Evolutionary conservation across 768 basidiomycete species (phyloP).

Genomic region (Rhodocollybia butyracea): DNA sequence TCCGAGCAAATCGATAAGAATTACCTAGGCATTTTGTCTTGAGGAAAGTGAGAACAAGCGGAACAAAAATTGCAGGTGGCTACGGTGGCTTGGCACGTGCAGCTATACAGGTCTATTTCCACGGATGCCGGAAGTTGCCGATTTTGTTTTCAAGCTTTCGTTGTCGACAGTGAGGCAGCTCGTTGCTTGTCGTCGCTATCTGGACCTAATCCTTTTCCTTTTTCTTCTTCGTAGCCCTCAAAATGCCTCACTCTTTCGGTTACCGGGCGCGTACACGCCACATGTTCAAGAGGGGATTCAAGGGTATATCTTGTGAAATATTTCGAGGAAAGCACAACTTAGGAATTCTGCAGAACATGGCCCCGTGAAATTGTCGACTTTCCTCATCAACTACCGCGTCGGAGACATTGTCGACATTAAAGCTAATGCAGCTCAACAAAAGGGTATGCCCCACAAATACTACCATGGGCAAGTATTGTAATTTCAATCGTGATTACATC

Average conservation of each 20-base stretch:
- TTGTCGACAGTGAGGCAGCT: background rate
- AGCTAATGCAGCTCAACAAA: conserved; percentile 98
- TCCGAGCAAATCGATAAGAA: conserved; percentile 21
- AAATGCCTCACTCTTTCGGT: conserved; percentile 99
- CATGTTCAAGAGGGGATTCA: conserved; percentile 99
- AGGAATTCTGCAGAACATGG: conserved; percentile 69
- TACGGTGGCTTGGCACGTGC: conserved; percentile 32
- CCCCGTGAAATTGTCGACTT: conserved; percentile 86
- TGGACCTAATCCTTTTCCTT: conserved; percentile 16
- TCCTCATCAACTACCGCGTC: conserved; percentile 87
- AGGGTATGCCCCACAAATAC: conserved; percentile 99
- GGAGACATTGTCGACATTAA: conserved; percentile 99
- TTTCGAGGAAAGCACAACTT: background rate
- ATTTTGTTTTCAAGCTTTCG: background rate
- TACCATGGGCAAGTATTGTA: conserved; percentile 82
- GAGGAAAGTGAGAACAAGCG: conserved; percentile 40
- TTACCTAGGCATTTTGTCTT: conserved; percentile 86
- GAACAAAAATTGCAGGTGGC: conserved; percentile 19
- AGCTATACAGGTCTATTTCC: conserved; percentile 63
- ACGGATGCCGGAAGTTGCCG: conserved; percentile 33
- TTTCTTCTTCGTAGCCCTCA: too few relatives aligned
- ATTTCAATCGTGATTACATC: background rate
- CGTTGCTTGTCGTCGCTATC: conserved; percentile 3
- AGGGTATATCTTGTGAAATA: conserved; percentile 50
- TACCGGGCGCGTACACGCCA: conserved; percentile 99